These are phyloP conservation scores for Macrolepiota dolichaula DNA, from an alignment of 768 basidiomycete species.

Conservation along the genomic window DNA sequence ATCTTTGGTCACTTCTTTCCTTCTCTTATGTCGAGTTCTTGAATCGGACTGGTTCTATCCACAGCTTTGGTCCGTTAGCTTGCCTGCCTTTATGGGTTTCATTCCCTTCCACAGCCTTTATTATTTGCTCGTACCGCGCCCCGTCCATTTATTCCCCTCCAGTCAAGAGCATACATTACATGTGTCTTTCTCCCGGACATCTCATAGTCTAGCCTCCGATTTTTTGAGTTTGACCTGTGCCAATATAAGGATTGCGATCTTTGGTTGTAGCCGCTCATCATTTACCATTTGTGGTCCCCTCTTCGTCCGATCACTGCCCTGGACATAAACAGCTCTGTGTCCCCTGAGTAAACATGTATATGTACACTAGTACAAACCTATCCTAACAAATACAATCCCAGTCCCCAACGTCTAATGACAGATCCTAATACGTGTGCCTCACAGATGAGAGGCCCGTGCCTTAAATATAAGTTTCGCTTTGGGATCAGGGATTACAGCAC, in stretches of 20 bases:
- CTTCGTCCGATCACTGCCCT: not conserved
- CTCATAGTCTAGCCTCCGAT: not conserved
- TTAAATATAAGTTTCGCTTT: slow-evolving; percentile 30
- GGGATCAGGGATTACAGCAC: slow-evolving; percentile 29
- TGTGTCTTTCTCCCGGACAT: not conserved
- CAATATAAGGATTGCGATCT: not conserved
- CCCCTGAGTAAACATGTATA: not conserved
- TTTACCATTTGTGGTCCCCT: not conserved
- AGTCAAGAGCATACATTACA: not conserved
- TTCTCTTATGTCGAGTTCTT: not conserved
- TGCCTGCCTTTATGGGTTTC: not conserved
- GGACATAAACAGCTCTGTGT: too few relatives aligned
- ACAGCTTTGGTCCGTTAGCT: not conserved
- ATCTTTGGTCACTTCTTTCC: not conserved
- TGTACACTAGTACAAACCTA: not conserved
- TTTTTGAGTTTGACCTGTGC: not conserved
- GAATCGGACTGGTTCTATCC: slow-evolving; percentile 2
- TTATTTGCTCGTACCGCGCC: not conserved
- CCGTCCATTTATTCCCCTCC: not conserved
- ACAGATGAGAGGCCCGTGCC: slow-evolving; percentile 13
- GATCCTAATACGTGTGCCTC: not conserved
- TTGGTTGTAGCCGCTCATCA: not conserved
- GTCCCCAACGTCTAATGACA: not conserved
- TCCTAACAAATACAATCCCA: not conserved
- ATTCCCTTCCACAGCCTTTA: not conserved